Evolutionary conservation across 495 filamentous ascomycete genomes (phyloP).

Genomic region (Aspergillus bridgeri): DNA sequence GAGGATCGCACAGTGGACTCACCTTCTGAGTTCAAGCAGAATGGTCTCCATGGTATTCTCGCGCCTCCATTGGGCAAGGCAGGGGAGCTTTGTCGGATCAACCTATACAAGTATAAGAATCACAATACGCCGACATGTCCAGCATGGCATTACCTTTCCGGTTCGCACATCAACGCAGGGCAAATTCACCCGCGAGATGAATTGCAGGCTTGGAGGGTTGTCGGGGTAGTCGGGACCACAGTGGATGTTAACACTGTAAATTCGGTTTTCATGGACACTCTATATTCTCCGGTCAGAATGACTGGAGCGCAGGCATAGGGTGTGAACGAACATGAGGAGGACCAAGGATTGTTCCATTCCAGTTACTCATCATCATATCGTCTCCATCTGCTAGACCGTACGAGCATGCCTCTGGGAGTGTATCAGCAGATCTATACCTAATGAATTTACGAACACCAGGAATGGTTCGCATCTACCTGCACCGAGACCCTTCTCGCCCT

Average conservation of each 20-base stretch:
- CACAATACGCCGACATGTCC: background rate
- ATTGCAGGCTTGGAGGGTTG: conserved; percentile 80
- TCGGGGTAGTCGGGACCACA: conserved; percentile 90
- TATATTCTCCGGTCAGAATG: conserved; percentile 35
- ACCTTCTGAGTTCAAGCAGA: conserved; percentile 82
- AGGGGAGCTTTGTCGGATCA: conserved; percentile 75
- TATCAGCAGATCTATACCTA: background rate
- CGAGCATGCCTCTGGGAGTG: conserved; percentile 79
- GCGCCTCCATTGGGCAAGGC: conserved; percentile 83
- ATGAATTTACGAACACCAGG: background rate
- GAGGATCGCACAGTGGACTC: conserved; percentile 10
- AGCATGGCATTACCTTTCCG: conserved; percentile 56
- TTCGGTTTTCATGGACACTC: conserved; percentile 96
- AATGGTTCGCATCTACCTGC: conserved; percentile 58
- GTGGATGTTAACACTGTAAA: conserved; percentile 97
- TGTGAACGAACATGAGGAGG: conserved; percentile 74
- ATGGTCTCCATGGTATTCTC: conserved; percentile 93
- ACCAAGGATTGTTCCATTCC: conserved; percentile 96
- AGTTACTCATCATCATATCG: conserved; percentile 96
- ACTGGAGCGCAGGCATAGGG: conserved; percentile 2
- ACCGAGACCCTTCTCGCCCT: conserved; percentile 95
- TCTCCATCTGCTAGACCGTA: conserved; percentile 94
- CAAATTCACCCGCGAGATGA: conserved; percentile 90
- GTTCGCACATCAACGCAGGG: conserved; percentile 80
- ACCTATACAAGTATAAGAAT: conserved; percentile 50